phyloP scores from a whole-genome alignment of 768 basidiomycete species.

The Leccinellum albellum region DNA sequence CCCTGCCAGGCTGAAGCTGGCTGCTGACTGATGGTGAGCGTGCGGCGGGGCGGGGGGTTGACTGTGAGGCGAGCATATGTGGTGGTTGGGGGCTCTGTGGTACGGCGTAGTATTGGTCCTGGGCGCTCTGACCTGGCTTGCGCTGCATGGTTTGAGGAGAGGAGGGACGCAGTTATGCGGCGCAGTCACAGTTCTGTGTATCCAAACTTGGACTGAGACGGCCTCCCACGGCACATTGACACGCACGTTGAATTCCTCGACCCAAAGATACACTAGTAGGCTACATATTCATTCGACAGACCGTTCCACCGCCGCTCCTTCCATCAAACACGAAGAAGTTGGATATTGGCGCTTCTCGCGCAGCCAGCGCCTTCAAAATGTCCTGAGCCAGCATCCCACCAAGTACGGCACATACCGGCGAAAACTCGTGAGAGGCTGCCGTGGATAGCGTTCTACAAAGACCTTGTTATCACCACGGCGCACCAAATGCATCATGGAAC shows the following conservation, averaged over 20 bases:
- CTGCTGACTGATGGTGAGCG: constrained; percentile 28
- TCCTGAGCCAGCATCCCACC: constrained; percentile 96
- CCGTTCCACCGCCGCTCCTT: constrained; percentile 69
- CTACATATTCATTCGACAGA: constrained; percentile 51
- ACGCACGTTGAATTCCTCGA: neutral
- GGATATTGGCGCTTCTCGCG: constrained; percentile 87
- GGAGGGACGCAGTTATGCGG: neutral
- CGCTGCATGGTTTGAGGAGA: constrained; percentile 33
- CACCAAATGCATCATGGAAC: neutral
- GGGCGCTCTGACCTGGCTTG: constrained; percentile 42
- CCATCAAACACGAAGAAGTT: constrained; percentile 93
- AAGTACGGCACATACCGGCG: constrained; percentile 90
- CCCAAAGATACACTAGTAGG: neutral
- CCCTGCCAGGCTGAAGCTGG: constrained; percentile 38
- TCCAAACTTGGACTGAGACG: constrained; percentile 20
- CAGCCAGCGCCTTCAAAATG: constrained; percentile 85
- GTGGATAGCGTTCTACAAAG: constrained; percentile 57
- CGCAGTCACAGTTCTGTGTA: constrained; percentile 17
- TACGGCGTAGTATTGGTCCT: constrained; percentile 58
- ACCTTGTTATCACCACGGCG: constrained; percentile 7
- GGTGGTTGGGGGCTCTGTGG: constrained; percentile 55
- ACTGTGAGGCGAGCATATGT: constrained; percentile 28
- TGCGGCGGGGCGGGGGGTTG: constrained; percentile 22
- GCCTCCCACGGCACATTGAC: constrained; percentile 12
- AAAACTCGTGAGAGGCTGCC: constrained; percentile 81